Evolutionary conservation across 495 filamentous ascomycete genomes (phyloP), one percentile per base, ranked within the genome.

Genomic region (Thozetella sp.): DNA sequence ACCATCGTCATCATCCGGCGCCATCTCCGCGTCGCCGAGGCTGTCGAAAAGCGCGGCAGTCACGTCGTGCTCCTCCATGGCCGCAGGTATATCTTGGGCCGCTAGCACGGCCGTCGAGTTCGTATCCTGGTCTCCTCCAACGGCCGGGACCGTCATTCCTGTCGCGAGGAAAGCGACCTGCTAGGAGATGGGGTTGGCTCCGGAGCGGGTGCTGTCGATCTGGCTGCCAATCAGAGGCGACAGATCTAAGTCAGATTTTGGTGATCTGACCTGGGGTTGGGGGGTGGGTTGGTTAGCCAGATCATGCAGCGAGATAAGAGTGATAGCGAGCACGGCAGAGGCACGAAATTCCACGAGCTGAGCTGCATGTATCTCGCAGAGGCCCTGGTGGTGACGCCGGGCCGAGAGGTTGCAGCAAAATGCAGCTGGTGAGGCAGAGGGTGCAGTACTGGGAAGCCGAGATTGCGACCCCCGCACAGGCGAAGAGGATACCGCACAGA

Each of bases 241-340:
- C 43, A 48, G 43, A 48, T 48, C 43, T 48, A 37, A 37, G 43
- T 48, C 43, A 48, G 43, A 48, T 48, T 48, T 48, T 10, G 20
- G n/a, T 48, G 43, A n/a, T 48, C 43, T 48, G 43, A 48, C 12
- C 20, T n/a, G 9, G n/a, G 43, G 20, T 4, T 20, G 43, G 43
- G 43, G 20, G 6, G 9, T 37, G 17, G 30, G 17, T 37, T 48
- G n/a, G 43, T 48, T 48, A 48, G n/a, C 12, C 43, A 48, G 11
- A 15, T 17, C 30, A 17, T 37, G 30, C 20, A 4, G 9, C 43
- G 20, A 9, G 43, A 10, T n/a, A 3, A 48, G 43, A 3, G 9
- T 15, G 6, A n/a, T 20, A 48, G n/a, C 43, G n/a, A 48, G n/a
- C n/a, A n/a, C n/a, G n/a, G n/a, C n/a, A n/a, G n/a, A n/a, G n/a